A percentile compares a stretch with the other conserved stretches of the same genome.
Evolutionary conservation across 2,329 filamentous ascomycete species (phyloP).

Genomic region (Aspergillus novofumigatus): DNA sequence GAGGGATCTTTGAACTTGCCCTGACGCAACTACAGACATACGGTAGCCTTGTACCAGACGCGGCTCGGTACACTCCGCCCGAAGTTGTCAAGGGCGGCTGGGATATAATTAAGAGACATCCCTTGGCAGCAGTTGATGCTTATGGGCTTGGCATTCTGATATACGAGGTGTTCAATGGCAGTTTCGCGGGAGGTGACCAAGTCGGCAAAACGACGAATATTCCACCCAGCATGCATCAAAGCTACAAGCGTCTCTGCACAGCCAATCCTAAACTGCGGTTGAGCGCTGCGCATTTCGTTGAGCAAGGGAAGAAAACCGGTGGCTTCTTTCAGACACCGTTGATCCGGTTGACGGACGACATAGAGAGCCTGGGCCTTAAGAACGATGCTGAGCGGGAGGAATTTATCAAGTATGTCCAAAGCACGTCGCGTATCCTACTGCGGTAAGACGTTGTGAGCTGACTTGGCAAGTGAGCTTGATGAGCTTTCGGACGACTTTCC

Average conservation of each 20-base stretch:
- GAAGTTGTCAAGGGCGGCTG: conserved; percentile 85
- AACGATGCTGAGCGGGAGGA: conserved; percentile 75
- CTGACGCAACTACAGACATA: conserved; percentile 59
- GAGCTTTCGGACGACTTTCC: conserved; percentile 89
- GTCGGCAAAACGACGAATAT: conserved; percentile 81
- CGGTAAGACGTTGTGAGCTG: conserved; percentile 17
- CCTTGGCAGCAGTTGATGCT: conserved; percentile 76
- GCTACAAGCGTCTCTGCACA: conserved; percentile 85
- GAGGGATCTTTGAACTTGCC: conserved; percentile 1
- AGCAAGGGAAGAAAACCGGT: conserved; percentile 76
- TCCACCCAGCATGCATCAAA: conserved; percentile 81
- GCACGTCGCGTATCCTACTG: background rate
- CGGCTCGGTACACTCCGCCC: conserved; percentile 77
- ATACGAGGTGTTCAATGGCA: conserved; percentile 87
- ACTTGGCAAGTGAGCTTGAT: conserved; percentile 62
- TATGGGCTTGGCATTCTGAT: conserved; percentile 82
- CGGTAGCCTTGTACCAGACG: conserved; percentile 81
- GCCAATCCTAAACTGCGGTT: conserved; percentile 84
- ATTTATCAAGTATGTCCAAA: conserved; percentile 63
- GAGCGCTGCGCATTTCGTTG: conserved; percentile 79
- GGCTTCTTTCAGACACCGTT: conserved; percentile 91
- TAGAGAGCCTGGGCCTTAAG: conserved; percentile 90
- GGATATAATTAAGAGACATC: conserved; percentile 81
- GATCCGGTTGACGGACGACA: conserved; percentile 86
- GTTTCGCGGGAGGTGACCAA: conserved; percentile 71